Evolutionary conservation across 2,329 filamentous ascomycete genomes (phyloP).

Genomic region (Lachnellula cervina): DNA sequence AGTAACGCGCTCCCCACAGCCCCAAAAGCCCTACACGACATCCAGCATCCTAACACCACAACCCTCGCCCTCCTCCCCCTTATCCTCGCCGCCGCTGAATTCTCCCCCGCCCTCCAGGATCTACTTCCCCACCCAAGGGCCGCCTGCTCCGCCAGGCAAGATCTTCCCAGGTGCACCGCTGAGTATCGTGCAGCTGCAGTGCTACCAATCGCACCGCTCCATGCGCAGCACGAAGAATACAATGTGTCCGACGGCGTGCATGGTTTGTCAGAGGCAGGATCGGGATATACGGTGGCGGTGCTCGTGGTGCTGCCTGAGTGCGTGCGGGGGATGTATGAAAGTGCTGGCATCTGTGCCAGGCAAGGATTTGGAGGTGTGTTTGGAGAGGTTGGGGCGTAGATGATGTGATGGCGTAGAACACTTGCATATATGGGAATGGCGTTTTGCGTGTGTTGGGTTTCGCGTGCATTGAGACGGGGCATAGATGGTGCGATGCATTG

Average conservation of each 20-base stretch:
- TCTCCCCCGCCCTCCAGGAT: conserved; percentile 13
- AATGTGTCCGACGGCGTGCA: conserved; percentile 29
- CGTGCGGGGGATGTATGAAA: conserved; percentile 30
- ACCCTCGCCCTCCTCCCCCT: conserved; percentile 11
- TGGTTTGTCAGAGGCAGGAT: conserved; percentile 29
- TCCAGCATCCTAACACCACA: conserved; percentile 22
- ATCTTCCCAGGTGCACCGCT: conserved; percentile 22
- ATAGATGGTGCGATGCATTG: no score
- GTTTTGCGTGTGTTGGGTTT: neutral
- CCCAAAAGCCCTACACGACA: conserved; percentile 18
- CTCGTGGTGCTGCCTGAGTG: conserved; percentile 31
- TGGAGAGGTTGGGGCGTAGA: conserved; percentile 19
- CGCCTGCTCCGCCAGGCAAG: conserved; percentile 14
- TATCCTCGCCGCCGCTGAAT: conserved; percentile 11
- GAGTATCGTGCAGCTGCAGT: conserved; percentile 24
- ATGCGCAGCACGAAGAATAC: conserved; percentile 28
- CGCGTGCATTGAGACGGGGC: neutral
- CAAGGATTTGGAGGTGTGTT: conserved; percentile 23
- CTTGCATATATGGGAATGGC: neutral
- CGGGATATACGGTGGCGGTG: conserved; percentile 27
- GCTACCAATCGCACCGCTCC: conserved; percentile 28
- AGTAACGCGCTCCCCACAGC: conserved; percentile 23
- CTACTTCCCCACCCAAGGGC: conserved; percentile 17
- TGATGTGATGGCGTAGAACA: neutral
- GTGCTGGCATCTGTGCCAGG: conserved; percentile 20